phyloP scores from a whole-genome alignment of 495 filamentous ascomycete genomes.

The Annulohypoxylon bovei region DNA sequence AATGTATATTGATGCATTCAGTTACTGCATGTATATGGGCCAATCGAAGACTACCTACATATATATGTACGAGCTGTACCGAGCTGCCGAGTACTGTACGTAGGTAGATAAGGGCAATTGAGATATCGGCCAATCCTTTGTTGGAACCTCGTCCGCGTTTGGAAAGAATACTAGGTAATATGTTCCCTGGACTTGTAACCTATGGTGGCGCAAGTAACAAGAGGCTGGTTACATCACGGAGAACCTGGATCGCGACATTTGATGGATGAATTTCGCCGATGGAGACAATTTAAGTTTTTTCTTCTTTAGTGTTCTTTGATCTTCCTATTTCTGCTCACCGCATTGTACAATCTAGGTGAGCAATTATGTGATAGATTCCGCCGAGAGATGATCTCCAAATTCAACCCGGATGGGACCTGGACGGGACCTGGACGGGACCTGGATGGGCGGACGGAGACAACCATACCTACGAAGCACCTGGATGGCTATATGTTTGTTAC shows the following conservation, averaged over 20 bases:
- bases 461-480: conserved; percentile 18
- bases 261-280: conserved; percentile 35
- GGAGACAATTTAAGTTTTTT: conserved; percentile 13
- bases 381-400: conserved; percentile 14
- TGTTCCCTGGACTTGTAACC: conserved; percentile 33
- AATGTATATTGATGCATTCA: not conserved
- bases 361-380: conserved; percentile 29
- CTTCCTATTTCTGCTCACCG: conserved; percentile 26
- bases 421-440: conserved; percentile 7
- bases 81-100: too few relatives aligned
- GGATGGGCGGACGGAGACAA: not conserved
- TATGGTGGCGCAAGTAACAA: conserved; percentile 14
- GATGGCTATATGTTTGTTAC: conserved; percentile 25
- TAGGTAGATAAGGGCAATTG: not conserved
- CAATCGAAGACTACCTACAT: conserved; percentile 1
- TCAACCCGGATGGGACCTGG: conserved; percentile 23
- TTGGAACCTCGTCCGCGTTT: conserved; percentile 32
- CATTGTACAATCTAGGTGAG: conserved; percentile 30
- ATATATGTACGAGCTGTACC: not conserved
- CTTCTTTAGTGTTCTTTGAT: conserved; percentile 3
- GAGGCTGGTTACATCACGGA: conserved; percentile 13
- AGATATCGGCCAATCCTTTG: conserved; percentile 35
- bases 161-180: conserved; percentile 22
- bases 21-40: not conserved
- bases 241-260: conserved; percentile 36